Percentiles rank a stretch among this genome's conserved stretches.
Evolutionary conservation across 768 basidiomycete species (phyloP).

Genomic region (Suillus tomentosus): DNA sequence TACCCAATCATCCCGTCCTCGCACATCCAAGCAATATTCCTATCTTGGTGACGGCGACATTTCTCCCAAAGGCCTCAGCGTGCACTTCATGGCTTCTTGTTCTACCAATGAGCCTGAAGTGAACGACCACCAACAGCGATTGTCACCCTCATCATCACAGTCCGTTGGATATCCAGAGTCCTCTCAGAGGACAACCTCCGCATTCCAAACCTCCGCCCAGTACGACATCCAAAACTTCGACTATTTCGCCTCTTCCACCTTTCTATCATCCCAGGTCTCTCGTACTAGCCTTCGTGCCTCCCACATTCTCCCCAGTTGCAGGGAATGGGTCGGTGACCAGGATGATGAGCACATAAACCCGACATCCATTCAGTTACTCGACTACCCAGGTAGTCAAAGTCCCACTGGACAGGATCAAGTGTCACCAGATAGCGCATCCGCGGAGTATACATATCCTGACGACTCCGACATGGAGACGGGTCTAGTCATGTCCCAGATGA

Average conservation of each 20-base stretch:
- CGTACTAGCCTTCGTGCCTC: background rate
- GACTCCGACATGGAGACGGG: conserved; percentile 32
- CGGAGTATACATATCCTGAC: conserved; percentile 32
- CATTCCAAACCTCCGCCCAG: conserved; percentile 19
- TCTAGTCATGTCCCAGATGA: conserved; percentile 33
- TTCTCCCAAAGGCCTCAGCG: conserved; percentile 15
- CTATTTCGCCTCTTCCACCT: conserved; percentile 15
- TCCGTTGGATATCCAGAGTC: conserved; percentile 30
- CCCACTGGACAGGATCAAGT: conserved; percentile 16
- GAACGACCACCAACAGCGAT: conserved; percentile 26
- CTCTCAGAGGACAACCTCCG: conserved; percentile 33
- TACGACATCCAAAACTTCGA: conserved; percentile 18
- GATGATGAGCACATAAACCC: background rate
- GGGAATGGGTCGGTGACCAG: conserved; percentile 24
- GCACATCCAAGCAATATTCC: conserved; percentile 16
- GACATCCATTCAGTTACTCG: conserved; percentile 13
- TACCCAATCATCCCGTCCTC: conserved; percentile 18
- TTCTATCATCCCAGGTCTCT: conserved; percentile 16
- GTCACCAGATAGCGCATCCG: conserved; percentile 32
- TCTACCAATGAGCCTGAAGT: conserved; percentile 27
- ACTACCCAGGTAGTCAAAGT: conserved; percentile 19
- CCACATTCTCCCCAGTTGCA: background rate
- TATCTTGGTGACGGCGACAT: conserved; percentile 17
- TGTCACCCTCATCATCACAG: conserved; percentile 15
- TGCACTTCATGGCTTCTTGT: conserved; percentile 33